phyloP scores from a whole-genome alignment of 768 basidiomycete genomes.

The Suillus sp. region DNA sequence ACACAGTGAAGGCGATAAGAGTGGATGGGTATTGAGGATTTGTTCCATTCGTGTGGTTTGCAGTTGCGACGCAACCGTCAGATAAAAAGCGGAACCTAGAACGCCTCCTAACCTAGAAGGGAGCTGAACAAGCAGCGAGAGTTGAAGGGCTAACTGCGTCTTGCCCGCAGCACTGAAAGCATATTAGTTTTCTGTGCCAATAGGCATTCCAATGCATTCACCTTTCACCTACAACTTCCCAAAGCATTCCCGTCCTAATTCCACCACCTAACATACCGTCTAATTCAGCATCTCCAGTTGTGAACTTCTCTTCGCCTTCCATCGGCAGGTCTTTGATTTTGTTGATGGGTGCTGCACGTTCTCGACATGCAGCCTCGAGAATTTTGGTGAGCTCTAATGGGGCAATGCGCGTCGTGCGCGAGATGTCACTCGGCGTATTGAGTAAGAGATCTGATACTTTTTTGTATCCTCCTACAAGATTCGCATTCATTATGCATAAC shows the following conservation, averaged over 20 bases:
- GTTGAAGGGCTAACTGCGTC: constrained; percentile 87
- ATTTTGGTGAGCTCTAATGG: constrained; percentile 51
- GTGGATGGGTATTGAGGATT: constrained; percentile 55
- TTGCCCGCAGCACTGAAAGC: constrained; percentile 85
- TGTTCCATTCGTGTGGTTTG: constrained; percentile 70
- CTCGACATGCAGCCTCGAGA: constrained; percentile 50
- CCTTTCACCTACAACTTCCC: constrained; percentile 92
- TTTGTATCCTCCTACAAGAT: constrained; percentile 47
- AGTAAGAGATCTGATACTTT: constrained; percentile 54
- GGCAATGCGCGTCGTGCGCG: constrained; percentile 55
- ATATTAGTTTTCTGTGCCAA: constrained; percentile 12
- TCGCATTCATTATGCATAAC: neutral
- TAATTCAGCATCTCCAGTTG: constrained; percentile 72
- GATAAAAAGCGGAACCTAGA: constrained; percentile 70
- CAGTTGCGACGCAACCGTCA: constrained; percentile 72
- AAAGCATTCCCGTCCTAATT: constrained; percentile 74
- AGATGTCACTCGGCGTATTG: constrained; percentile 50
- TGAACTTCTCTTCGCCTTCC: constrained; percentile 50
- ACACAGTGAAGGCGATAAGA: constrained; percentile 45
- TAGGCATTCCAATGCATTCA: constrained; percentile 35
- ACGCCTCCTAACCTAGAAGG: constrained; percentile 58
- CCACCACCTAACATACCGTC: constrained; percentile 80
- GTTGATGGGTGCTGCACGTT: constrained; percentile 40
- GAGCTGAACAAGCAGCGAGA: constrained; percentile 78
- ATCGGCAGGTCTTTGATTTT: constrained; percentile 43